Percentiles rank a stretch among this genome's conserved stretches.
Conservation (phyloP, 495 filamentous ascomycete species). For the Penicillium pancosmium region DNA sequence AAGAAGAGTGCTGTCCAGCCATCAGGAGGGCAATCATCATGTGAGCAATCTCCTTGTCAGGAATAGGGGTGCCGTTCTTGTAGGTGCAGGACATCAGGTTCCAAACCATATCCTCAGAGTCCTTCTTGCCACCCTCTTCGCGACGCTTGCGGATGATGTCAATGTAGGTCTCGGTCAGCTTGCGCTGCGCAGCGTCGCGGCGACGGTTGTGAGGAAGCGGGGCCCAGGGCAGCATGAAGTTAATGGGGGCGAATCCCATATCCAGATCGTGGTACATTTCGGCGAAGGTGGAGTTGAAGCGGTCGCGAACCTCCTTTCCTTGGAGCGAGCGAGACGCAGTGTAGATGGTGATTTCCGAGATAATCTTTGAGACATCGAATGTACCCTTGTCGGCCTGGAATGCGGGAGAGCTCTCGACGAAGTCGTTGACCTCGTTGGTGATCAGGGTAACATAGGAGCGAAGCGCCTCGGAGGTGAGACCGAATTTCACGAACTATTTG, state of each 20-base stretch:
- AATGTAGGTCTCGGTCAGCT: slow-evolving; percentile 61
- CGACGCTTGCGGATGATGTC: slow-evolving; percentile 60
- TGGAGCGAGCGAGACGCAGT: slow-evolving; percentile 68
- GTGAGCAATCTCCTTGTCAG: slow-evolving; percentile 63
- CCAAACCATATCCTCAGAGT: slow-evolving; percentile 69
- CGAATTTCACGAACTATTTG: slow-evolving; percentile 65
- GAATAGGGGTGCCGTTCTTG: slow-evolving; percentile 63
- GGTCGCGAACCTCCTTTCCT: slow-evolving; percentile 64
- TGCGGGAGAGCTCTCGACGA: slow-evolving; percentile 45
- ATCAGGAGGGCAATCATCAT: slow-evolving; percentile 72
- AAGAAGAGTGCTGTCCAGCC: slow-evolving; percentile 67
- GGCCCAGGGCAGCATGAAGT: slow-evolving; percentile 66
- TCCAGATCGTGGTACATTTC: slow-evolving; percentile 68
- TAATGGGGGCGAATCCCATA: slow-evolving; percentile 66
- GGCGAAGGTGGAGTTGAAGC: slow-evolving; percentile 63
- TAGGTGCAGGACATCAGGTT: slow-evolving; percentile 66
- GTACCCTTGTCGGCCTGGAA: slow-evolving; percentile 52
- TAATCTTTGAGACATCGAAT: slow-evolving; percentile 55
- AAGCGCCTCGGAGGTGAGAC: slow-evolving; percentile 63
- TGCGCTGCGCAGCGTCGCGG: slow-evolving; percentile 58
- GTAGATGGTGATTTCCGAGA: slow-evolving; percentile 66
- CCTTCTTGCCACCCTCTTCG: slow-evolving; percentile 48
- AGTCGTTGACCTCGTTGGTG: slow-evolving; percentile 53
- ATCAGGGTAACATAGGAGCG: slow-evolving; percentile 64
- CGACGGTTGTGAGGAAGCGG: slow-evolving; percentile 65